Evolutionary conservation across 345 rosid genomes (phyloP).

Genomic region (Salix koriyanagi): DNA sequence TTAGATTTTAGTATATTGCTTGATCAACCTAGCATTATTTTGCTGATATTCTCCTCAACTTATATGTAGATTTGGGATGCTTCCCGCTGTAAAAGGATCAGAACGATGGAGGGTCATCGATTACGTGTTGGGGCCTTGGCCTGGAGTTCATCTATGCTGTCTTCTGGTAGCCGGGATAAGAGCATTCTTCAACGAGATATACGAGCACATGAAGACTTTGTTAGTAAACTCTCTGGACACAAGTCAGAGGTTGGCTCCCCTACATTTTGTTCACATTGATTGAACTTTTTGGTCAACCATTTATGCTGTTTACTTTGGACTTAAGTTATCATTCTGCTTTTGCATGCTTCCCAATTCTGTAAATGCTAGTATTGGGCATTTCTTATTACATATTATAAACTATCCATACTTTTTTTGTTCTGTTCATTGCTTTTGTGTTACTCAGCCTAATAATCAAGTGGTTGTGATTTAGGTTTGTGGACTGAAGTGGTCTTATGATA

Average conservation of each 20-base stretch:
- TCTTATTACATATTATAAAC: not conserved
- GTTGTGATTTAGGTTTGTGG: conserved; percentile 70
- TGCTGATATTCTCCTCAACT: conserved; percentile 2
- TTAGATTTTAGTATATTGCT: conserved; percentile 1
- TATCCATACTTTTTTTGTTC: conserved; percentile 2
- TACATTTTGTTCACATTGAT: not conserved
- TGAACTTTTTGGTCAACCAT: conserved; percentile 3
- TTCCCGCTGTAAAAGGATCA: conserved; percentile 62
- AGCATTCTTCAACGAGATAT: conserved; percentile 87
- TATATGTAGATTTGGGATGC: conserved; percentile 85
- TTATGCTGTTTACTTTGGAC: not conserved
- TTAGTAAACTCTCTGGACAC: conserved; percentile 88
- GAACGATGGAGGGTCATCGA: conserved; percentile 98
- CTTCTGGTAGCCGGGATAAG: conserved; percentile 98
- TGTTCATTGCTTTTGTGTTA: not conserved
- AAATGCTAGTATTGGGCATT: conserved; percentile 2
- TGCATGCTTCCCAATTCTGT: not conserved
- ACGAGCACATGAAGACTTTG: conserved; percentile 69
- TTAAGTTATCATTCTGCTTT: not conserved
- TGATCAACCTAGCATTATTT: not conserved
- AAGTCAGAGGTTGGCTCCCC: conserved; percentile 72
- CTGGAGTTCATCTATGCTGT: conserved; percentile 78
- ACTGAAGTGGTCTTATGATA: conserved; percentile 94
- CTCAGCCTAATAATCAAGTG: conserved; percentile 13
- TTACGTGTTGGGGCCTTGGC: conserved; percentile 90